Conservation (phyloP, 371 early-diverging fungal species). For the Mucor piriformis region DNA sequence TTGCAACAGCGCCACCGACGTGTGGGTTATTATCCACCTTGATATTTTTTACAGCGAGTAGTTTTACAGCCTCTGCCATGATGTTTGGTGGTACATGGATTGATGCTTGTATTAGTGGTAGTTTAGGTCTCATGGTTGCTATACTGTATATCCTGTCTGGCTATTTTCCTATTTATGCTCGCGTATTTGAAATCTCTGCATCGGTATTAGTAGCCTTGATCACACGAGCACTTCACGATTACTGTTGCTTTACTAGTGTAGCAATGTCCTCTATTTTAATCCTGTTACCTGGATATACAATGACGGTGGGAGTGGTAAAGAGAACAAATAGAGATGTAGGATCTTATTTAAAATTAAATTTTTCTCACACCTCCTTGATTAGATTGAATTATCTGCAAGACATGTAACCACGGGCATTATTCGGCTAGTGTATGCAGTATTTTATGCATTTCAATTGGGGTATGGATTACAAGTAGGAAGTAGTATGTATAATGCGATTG, state of each 20-base stretch:
- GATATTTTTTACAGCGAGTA: slow-evolving; percentile 28
- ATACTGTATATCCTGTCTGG: slow-evolving; percentile 33
- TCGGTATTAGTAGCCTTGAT: slow-evolving; percentile 40
- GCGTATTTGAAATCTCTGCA: slow-evolving; percentile 48
- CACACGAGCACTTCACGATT: slow-evolving; percentile 34
- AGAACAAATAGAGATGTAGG: too few relatives aligned
- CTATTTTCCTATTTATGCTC: slow-evolving; percentile 41
- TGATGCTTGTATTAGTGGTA: slow-evolving; percentile 34
- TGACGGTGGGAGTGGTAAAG: slow-evolving; percentile 66
- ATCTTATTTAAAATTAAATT: background rate
- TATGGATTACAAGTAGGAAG: slow-evolving; percentile 80
- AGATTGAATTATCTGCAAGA: slow-evolving; percentile 61
- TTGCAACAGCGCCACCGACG: slow-evolving; percentile 37
- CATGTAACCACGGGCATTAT: slow-evolving; percentile 85
- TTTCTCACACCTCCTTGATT: slow-evolving; percentile 3
- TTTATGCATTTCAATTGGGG: slow-evolving; percentile 76
- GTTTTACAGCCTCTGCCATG: slow-evolving; percentile 35
- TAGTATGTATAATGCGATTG: slow-evolving; percentile 37
- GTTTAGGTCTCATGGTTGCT: slow-evolving; percentile 35
- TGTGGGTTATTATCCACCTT: slow-evolving; percentile 32
- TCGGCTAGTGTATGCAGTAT: slow-evolving; percentile 74
- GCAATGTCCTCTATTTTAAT: slow-evolving; percentile 55
- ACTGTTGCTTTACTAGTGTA: slow-evolving; percentile 45
- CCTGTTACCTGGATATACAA: slow-evolving; percentile 67
- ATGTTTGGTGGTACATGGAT: slow-evolving; percentile 49